Evolutionary conservation across 495 filamentous ascomycete species (phyloP).

Genomic region (Hypoxylon fuscum): DNA sequence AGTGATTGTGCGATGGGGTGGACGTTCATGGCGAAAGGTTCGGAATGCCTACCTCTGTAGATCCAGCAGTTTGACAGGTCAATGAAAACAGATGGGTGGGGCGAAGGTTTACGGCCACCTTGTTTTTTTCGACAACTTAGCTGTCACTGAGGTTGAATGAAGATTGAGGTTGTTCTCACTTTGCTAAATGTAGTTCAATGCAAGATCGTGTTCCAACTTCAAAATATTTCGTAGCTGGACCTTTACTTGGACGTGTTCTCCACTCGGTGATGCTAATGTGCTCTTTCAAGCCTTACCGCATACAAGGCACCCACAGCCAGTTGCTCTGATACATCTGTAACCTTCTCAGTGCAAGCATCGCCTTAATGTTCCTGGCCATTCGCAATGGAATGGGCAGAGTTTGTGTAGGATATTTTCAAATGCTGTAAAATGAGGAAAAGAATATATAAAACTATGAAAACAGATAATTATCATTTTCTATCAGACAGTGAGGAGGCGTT

Average conservation of each 20-base stretch:
- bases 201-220: background rate
- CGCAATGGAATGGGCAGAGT: no score
- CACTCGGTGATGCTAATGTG: background rate
- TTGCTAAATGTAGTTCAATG: background rate
- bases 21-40: background rate
- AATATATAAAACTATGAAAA: no score
- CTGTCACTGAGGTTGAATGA: background rate
- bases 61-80: background rate
- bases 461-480: no score
- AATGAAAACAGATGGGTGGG: background rate
- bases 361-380: slow-evolving; percentile 1
- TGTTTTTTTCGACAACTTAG: background rate
- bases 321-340: background rate
- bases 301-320: slow-evolving; percentile 40
- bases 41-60: background rate
- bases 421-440: no score
- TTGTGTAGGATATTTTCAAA: no score
- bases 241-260: slow-evolving; percentile 15
- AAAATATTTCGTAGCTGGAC: background rate
- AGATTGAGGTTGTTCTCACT: background rate
- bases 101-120: background rate
- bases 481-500: no score
- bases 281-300: slow-evolving; percentile 34
- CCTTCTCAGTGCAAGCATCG: background rate
- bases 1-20: background rate